These are phyloP conservation scores for Chlorokybus atmophyticus DNA, from an alignment of 139 green algal species.

Conservation along the genomic window DNA sequence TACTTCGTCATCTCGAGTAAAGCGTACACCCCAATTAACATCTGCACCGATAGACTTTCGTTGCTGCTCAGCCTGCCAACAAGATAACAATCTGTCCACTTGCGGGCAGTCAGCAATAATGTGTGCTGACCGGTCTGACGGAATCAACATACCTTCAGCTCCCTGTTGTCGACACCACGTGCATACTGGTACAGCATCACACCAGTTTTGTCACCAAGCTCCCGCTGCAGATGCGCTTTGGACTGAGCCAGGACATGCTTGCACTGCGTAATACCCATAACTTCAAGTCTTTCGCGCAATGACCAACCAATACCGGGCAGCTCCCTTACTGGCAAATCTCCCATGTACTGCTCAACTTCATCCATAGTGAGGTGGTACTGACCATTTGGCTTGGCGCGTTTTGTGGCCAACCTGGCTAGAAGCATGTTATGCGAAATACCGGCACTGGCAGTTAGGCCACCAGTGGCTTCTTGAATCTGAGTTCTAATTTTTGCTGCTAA, in stretches of 20 bases:
- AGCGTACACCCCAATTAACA: slow-evolving; percentile 85
- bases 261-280: slow-evolving; percentile 34
- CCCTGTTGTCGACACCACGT: slow-evolving; percentile 35
- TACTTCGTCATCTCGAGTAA: slow-evolving; percentile 42
- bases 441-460: slow-evolving; percentile 30
- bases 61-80: no score
- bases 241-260: slow-evolving; percentile 18
- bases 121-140: background rate
- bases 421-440: slow-evolving; percentile 67
- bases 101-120: no score
- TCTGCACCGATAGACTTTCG: slow-evolving; percentile 69
- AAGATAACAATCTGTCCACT: no score
- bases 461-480: slow-evolving; percentile 7
- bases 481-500: no score
- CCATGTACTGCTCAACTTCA: slow-evolving; percentile 13
- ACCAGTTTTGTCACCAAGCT: slow-evolving; percentile 66
- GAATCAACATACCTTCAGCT: background rate
- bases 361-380: slow-evolving; percentile 28
- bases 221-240: slow-evolving; percentile 1
- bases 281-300: slow-evolving; percentile 41
- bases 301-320: slow-evolving; percentile 78
- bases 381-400: slow-evolving; percentile 69
- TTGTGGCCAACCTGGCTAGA: slow-evolving; percentile 65
- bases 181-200: slow-evolving; percentile 42
- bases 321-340: slow-evolving; percentile 39